phyloP scores from a whole-genome alignment of 2,329 filamentous ascomycete species.

The Hirsutella rhossiliensis region DNA sequence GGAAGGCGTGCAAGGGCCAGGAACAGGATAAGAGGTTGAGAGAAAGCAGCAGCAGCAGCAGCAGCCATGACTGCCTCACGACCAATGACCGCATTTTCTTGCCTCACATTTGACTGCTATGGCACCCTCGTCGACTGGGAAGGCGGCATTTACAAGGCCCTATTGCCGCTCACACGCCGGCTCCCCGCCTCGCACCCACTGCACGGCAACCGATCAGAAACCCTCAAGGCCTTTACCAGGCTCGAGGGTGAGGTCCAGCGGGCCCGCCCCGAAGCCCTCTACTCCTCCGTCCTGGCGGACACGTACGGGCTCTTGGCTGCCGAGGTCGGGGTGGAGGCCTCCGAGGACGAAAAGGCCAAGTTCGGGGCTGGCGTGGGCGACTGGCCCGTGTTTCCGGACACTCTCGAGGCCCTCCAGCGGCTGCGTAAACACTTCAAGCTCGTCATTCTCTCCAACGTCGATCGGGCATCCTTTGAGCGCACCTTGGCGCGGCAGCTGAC shows the following conservation, averaged over 20 bases:
- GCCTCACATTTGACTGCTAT: slow-evolving; percentile 66
- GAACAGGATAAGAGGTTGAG: no score
- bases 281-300: slow-evolving; percentile 25
- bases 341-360: slow-evolving; percentile 15
- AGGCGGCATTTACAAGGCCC: slow-evolving; percentile 43
- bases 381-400: slow-evolving; percentile 48
- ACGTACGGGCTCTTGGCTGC: slow-evolving; percentile 25
- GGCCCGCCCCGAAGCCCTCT: slow-evolving; percentile 38
- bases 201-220: slow-evolving; percentile 19
- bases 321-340: slow-evolving; percentile 13
- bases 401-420: slow-evolving; percentile 35
- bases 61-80: no score
- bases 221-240: slow-evolving; percentile 36
- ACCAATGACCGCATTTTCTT: slow-evolving; percentile 17
- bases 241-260: slow-evolving; percentile 36
- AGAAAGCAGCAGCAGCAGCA: no score
- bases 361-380: slow-evolving; percentile 33
- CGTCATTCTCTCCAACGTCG: slow-evolving; percentile 49
- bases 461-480: slow-evolving; percentile 21
- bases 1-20: no score
- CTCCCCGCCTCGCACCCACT: slow-evolving; percentile 21
- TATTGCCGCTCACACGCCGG: slow-evolving; percentile 34
- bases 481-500: slow-evolving; percentile 25
- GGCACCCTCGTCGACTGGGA: slow-evolving; percentile 75
- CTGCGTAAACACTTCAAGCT: slow-evolving; percentile 43